Evolutionary conservation across 2,329 filamentous ascomycete genomes (phyloP).

Genomic region (Fusarium penzigii): DNA sequence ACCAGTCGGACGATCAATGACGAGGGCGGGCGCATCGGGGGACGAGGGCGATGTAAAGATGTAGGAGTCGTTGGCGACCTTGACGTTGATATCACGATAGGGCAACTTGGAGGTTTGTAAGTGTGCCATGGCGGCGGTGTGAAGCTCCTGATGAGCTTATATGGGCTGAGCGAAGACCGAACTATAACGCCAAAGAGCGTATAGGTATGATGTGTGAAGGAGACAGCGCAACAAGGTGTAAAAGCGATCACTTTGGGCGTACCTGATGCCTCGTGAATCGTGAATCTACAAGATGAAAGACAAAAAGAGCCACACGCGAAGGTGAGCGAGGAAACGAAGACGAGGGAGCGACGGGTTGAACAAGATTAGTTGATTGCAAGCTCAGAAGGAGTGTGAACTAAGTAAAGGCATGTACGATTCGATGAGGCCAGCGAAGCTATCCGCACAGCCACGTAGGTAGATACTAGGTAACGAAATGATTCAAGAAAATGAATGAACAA

Average conservation of each 20-base stretch:
- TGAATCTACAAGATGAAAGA: not conserved
- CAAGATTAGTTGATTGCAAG: conserved; percentile 18
- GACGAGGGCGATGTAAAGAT: conserved; percentile 96
- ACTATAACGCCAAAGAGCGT: not conserved
- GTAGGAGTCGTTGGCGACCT: conserved; percentile 88
- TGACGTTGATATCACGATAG: conserved; percentile 96
- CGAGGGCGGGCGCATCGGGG: conserved; percentile 80
- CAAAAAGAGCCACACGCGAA: not conserved
- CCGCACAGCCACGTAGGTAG: conserved; percentile 27
- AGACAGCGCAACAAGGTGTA: not conserved
- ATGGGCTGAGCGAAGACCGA: conserved; percentile 3
- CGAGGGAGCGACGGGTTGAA: conserved; percentile 19
- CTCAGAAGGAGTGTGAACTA: conserved; percentile 8
- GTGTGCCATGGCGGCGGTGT: conserved; percentile 37
- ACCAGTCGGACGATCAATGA: conserved; percentile 89
- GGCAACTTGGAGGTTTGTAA: conserved; percentile 53
- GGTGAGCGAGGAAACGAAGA: not conserved
- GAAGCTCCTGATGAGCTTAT: conserved; percentile 14
- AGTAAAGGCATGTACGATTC: conserved; percentile 7
- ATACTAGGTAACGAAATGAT: conserved; percentile 4
- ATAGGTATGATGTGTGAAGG: not conserved
- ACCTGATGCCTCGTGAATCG: not conserved
- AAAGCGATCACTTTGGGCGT: not conserved
- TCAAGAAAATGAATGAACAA: conserved; percentile 12
- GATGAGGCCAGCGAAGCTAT: conserved; percentile 33